Conservation (phyloP, 345 rosid species). For the Dipteronia dyeriana region DNA sequence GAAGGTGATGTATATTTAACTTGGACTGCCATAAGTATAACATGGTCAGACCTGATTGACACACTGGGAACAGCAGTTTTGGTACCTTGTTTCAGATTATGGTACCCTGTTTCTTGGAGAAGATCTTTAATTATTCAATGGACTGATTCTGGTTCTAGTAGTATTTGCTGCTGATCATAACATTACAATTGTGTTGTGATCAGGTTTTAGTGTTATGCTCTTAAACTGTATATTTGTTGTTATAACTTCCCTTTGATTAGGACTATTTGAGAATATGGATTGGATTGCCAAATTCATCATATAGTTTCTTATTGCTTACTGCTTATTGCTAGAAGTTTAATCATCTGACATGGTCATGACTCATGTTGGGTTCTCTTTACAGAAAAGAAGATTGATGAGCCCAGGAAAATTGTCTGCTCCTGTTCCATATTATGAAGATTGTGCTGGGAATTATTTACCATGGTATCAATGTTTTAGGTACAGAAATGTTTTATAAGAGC, state of each 20-base stretch:
- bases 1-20: neutral
- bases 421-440: slow-evolving; percentile 75
- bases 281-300: neutral
- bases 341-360: slow-evolving; percentile 14
- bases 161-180: neutral
- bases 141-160: neutral
- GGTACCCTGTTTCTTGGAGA: slow-evolving; percentile 4
- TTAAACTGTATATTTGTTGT: neutral
- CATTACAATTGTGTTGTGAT: neutral
- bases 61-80: neutral
- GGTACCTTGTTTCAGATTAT: neutral
- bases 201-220: neutral
- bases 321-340: neutral
- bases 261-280: neutral
- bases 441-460: slow-evolving; percentile 26
- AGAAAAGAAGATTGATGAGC: slow-evolving; percentile 86
- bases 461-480: slow-evolving; percentile 41
- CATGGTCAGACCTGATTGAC: slow-evolving; percentile 1
- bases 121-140: neutral
- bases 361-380: slow-evolving; percentile 33
- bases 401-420: slow-evolving; percentile 72
- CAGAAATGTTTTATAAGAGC: slow-evolving; percentile 32
- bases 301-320: neutral
- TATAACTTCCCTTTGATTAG: neutral
- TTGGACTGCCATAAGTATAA: neutral